Evolutionary conservation across 768 basidiomycete species (phyloP), one percentile per base, ranked within the genome.

Genomic region (Phanerochaete carnosa): DNA sequence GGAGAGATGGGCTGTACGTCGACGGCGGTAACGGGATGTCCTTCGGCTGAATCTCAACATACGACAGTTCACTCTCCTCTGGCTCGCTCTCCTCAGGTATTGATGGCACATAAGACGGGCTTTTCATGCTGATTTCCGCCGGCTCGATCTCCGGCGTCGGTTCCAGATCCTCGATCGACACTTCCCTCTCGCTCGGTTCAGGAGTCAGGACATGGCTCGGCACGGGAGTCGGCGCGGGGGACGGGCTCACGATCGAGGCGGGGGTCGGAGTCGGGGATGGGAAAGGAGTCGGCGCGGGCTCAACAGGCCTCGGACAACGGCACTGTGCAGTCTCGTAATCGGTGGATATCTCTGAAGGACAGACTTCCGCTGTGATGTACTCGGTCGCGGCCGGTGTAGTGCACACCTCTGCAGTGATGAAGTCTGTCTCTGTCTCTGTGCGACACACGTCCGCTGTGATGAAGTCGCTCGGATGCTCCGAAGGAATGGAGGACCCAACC

Each of bases 341-440:
- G 7, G 80, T 79, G 25, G 76, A 73, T 5, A 70, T 61, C 29
- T 79, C 78, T 9, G 78, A 74, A 33, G 74, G 68, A 65, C 82
- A 82, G 19, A 79, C 73, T 25, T 80, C 73, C 39, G 76, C 85
- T 22, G 84, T 86, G 30, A 75, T 71, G 61, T 82, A 89, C 58
- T 80, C 76, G 0, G 79, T 77, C n/a, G 75, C 67, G 6, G 77
- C 69, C 64, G 75, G 64, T 19, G 71, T 75, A 11, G 68, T 62
- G 62, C 80, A 82, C 32, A 71, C 63, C 35, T 77, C 76, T n/a
- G 73, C 76, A 1, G 81, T 80, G 37, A 64, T 66, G 55, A 73
- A 82, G 50, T 79, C 79, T 0, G 77, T 80, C 30, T 76, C 75
- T n/a, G 74, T 69, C 12, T 66, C 60, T 39, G 69, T 72, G 16